Conservation (phyloP, 1,139 yeast species). For the Debaryomyces robertsiae region DNA sequence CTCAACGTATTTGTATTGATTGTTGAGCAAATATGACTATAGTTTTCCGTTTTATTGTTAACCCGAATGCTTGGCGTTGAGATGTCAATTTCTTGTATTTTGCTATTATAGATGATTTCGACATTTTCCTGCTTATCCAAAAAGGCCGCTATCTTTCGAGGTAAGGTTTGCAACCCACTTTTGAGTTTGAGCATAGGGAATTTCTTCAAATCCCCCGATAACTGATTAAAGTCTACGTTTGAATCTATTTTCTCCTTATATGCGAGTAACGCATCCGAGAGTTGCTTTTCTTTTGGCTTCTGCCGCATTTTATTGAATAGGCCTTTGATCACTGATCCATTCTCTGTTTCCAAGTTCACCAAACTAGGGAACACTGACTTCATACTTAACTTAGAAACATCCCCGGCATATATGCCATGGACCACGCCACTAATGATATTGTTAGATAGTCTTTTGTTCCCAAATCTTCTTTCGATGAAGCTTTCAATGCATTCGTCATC, state of each 20-base stretch:
- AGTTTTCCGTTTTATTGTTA: conserved; percentile 18
- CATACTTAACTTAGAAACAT: conserved; percentile 66
- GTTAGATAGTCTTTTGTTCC: conserved; percentile 53
- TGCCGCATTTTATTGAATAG: conserved; percentile 20
- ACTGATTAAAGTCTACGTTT: conserved; percentile 34
- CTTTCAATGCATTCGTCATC: conserved; percentile 73
- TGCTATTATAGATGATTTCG: conserved; percentile 29
- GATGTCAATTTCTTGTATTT: conserved; percentile 25
- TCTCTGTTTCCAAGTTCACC: conserved; percentile 55
- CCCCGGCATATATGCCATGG: conserved; percentile 94
- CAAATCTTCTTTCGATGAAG: conserved; percentile 72
- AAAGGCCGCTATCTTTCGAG: conserved; percentile 40
- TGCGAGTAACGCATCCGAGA: conserved; percentile 21
- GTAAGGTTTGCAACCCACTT: conserved; percentile 58
- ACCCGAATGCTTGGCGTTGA: conserved; percentile 2
- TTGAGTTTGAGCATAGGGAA: conserved; percentile 56
- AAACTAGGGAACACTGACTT: conserved; percentile 56
- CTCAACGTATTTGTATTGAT: conserved; percentile 44
- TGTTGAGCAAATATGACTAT: conserved; percentile 62
- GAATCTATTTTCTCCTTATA: conserved; percentile 43
- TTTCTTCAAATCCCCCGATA: conserved; percentile 39
- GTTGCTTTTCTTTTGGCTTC: conserved; percentile 11
- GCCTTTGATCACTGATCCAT: conserved; percentile 58
- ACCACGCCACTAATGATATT: conserved; percentile 78
- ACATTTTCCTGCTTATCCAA: conserved; percentile 45